Base-by-base conservation (phyloP, 306 rosid species). In the Quercus agrifolia region DNA sequence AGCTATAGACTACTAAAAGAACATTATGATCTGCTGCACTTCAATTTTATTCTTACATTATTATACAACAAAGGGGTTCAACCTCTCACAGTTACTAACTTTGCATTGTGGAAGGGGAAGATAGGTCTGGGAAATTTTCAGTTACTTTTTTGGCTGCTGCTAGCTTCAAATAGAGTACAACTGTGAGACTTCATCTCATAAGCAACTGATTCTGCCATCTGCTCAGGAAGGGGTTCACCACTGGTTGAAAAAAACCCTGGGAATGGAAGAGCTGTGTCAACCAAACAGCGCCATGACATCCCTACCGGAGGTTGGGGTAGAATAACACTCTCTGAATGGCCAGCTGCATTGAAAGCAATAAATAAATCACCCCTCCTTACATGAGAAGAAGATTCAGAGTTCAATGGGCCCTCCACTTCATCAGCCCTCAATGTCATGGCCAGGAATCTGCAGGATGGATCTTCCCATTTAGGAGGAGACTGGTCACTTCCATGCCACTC, bases 221-320 rank as follows among this genome's bases (percentile, higher is more conserved):
- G 76, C 88, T 82, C 83, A 59, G 72, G 56, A 44, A 92, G 84
- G 4, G 81, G 67, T 83, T 89, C 88, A 4, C 94, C 94, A 23
- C 55, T 70, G 56, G 55, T 69, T 0, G 83, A 90, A 90, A 95
- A 91, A 83, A 92, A 92, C 14, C 88, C 96, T 0, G 99, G 98
- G 80, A 86, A 92, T 52, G 93, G 93, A 79, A 91, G 98, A 76
- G 94, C 88, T 0, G 99, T 95, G 74, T 95, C 97, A 4, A 92
- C 91, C 75, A 95, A 76, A 71, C 92, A 85, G 74, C 71, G 57
- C 97, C 98, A 95, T 70, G 74, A 82, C 86, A 74, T 71, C 30
- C 94, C 92, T 78, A 87, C 87, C 12, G 84, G 87, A n/a, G 79
- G 85, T 23, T 51, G 70, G 28, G 98, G 91, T 57, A 92, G 87